Percentiles rank a stretch among this genome's conserved stretches.
Conservation (phyloP, 805 yeast genomes). For the Komagataella pseudopastoris region DNA sequence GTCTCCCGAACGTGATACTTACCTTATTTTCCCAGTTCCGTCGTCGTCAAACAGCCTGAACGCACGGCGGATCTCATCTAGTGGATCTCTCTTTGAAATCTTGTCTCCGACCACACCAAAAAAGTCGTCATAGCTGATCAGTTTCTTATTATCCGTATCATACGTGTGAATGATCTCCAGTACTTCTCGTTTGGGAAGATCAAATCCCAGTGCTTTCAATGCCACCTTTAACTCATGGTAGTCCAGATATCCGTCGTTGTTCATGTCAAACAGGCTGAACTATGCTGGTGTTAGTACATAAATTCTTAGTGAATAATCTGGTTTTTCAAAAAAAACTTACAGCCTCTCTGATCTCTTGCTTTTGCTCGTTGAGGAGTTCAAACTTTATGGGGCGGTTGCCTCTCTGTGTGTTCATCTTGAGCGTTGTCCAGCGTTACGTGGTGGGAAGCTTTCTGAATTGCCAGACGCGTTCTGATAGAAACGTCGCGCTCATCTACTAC, state of each 20-base stretch:
- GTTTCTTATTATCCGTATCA: slow-evolving; percentile 59
- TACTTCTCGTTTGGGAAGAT: slow-evolving; percentile 62
- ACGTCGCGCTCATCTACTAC: background rate
- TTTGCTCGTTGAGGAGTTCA: slow-evolving; percentile 75
- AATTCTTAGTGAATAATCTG: background rate
- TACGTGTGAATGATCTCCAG: slow-evolving; percentile 68
- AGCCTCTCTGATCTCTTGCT: slow-evolving; percentile 86
- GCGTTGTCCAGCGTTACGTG: background rate
- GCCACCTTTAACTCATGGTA: slow-evolving; percentile 93
- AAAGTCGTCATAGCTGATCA: slow-evolving; percentile 73
- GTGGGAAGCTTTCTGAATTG: background rate
- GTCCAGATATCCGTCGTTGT: slow-evolving; percentile 79
- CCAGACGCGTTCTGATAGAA: background rate
- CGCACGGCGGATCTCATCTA: slow-evolving; percentile 85
- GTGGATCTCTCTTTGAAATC: slow-evolving; percentile 81
- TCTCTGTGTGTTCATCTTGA: background rate
- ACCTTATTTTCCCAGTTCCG: slow-evolving; percentile 65
- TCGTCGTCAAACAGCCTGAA: slow-evolving; percentile 84
- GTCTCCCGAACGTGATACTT: background rate
- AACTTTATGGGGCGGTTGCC: slow-evolving; percentile 27
- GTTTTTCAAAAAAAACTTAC: slow-evolving; percentile 15
- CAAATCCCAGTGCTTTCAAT: slow-evolving; percentile 86
- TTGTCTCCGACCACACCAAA: slow-evolving; percentile 66
- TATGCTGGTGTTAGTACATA: slow-evolving; percentile 4
- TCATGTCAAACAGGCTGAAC: slow-evolving; percentile 82